Percentiles rank a stretch among this genome's conserved stretches.
Evolutionary conservation across 768 basidiomycete species (phyloP).

Genomic region (Trametes maxima): DNA sequence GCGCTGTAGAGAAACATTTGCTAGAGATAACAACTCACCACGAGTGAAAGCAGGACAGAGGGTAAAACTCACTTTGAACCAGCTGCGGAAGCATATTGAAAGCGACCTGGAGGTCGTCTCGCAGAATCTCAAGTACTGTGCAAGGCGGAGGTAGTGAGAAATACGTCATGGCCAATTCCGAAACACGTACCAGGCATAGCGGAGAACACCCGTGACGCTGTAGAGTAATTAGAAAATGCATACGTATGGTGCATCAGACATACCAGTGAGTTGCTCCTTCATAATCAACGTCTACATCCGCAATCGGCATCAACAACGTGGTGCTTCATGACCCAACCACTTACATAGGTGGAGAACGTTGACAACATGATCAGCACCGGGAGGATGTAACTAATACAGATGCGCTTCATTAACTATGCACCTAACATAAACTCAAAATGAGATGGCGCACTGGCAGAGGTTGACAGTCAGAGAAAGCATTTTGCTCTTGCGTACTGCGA

Average conservation of each 20-base stretch:
- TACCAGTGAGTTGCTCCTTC: slow-evolving; percentile 39
- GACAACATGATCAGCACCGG: slow-evolving; percentile 66
- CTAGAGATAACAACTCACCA: background rate
- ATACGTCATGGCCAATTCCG: background rate
- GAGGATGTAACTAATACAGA: slow-evolving; percentile 48
- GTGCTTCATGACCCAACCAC: slow-evolving; percentile 18
- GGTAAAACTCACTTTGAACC: background rate
- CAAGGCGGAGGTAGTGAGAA: background rate
- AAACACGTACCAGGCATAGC: slow-evolving; percentile 20
- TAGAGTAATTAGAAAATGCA: background rate
- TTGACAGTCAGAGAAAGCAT: slow-evolving; percentile 50
- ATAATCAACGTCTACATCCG: slow-evolving; percentile 37
- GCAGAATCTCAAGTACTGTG: slow-evolving; percentile 21
- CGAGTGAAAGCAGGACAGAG: background rate
- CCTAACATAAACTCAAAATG: background rate
- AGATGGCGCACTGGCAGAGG: slow-evolving; percentile 42
- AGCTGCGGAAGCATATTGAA: slow-evolving; percentile 10
- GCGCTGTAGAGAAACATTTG: slow-evolving; percentile 43
- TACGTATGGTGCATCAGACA: background rate
- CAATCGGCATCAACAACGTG: background rate
- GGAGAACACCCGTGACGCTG: slow-evolving; percentile 23
- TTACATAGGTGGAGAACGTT: slow-evolving; percentile 61
- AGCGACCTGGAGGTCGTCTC: slow-evolving; percentile 1
- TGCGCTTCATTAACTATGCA: background rate
- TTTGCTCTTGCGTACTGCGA: slow-evolving; percentile 53